Evolutionary conservation across 2,329 filamentous ascomycete genomes (phyloP).

Genomic region (Exophiala mesophila): DNA sequence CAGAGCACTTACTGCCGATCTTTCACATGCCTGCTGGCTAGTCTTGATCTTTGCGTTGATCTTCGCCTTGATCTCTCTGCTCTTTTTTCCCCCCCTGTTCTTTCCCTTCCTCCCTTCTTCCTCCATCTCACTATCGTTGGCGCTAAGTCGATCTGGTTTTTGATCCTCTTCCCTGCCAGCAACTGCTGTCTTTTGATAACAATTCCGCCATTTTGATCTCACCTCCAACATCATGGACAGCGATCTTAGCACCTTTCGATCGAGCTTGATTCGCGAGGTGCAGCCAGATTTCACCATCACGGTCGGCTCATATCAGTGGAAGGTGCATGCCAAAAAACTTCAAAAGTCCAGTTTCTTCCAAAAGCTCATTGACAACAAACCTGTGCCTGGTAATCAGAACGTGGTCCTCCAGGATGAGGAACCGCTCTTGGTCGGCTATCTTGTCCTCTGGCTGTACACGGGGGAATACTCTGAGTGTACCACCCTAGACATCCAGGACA

Average conservation of each 20-base stretch:
- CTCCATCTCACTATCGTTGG: too few species aligned
- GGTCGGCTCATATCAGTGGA: constrained; percentile 10
- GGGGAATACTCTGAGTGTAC: constrained; percentile 1
- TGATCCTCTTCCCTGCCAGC: too few species aligned
- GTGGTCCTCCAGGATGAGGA: constrained; percentile 10
- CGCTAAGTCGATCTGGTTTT: too few species aligned
- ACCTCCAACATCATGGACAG: not conserved
- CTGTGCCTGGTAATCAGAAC: not conserved
- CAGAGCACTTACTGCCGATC: not conserved
- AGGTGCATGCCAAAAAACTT: constrained; percentile 6
- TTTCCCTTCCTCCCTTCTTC: too few species aligned
- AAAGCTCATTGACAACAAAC: not conserved
- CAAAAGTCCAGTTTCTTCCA: constrained; percentile 4
- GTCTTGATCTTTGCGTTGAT: too few species aligned
- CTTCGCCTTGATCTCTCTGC: too few species aligned
- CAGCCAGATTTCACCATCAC: constrained; percentile 9
- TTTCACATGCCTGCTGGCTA: not conserved
- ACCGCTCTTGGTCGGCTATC: constrained; percentile 14
- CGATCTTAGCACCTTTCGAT: constrained; percentile 7
- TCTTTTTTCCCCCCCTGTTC: too few species aligned
- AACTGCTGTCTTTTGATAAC: too few species aligned
- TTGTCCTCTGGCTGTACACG: constrained; percentile 15
- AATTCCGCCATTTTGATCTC: not conserved
- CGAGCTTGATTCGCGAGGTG: constrained; percentile 3
- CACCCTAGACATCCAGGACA: not conserved